Evolutionary conservation across 2,329 filamentous ascomycete species (phyloP), one percentile per base, ranked within the genome.

Genomic region (Phialophora verrucosa): DNA sequence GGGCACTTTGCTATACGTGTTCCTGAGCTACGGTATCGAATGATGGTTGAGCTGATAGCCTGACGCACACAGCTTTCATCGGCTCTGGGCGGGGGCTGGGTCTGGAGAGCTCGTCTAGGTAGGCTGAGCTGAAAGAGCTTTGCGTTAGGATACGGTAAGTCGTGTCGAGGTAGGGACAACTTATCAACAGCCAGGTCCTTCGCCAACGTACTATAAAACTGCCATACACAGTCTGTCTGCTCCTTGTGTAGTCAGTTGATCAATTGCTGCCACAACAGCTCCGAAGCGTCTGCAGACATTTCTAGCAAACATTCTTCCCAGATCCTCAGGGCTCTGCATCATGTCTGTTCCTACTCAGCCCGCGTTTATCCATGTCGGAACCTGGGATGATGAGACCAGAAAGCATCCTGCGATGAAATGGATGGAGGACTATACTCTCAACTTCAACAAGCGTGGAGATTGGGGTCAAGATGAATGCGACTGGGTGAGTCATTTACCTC

Each of bases 341-440:
- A 70, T 71, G 70, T 70, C 70, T 62, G 64, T 64, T 58, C 62
- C 60, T 20, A 69, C 70, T 3, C 29, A 64, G 20, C 64, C 63
- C 10, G 70, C 70, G 27, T 69, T 64, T 29, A 54, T 71, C 44
- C 69, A 71, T 49, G 17, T 58, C 17, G 70, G 69, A 29, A 62
- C 60, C 20, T 71, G 69, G 70, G 69, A 71, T 42, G 69, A 67
- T 44, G 62, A 64, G 32, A 68, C 69, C 8, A 62, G 69, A 29
- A 57, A 56, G 31, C 70, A 71, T 53, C 69, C 70, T 3, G 70
- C 70, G 3, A 71, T 71, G 70, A 69, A 71, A 47, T 72, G 65
- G 65, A 71, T 72, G 67, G 67, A 71, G 53, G 63, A 67, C 29
- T 71, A 69, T 27, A 72, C 69, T 20, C 31, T 58, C 35, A 55